These are phyloP conservation scores for Strombidium stylifer DNA, from an alignment of 73 alveolate species.

Conservation along the genomic window DNA sequence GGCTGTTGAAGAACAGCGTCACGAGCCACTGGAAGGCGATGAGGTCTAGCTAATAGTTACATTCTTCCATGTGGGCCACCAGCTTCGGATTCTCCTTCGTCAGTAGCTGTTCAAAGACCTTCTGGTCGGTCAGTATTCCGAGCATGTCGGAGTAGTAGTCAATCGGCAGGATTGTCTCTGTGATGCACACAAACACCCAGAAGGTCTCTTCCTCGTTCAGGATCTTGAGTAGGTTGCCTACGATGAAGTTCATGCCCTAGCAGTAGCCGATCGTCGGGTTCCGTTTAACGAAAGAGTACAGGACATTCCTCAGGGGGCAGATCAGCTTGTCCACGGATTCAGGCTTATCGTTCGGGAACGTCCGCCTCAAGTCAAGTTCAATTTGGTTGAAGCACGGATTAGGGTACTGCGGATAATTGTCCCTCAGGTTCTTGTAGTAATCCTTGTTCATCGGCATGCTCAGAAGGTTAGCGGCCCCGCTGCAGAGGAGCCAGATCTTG, in stretches of 20 bases:
- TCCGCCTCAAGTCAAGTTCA: constrained; percentile 80
- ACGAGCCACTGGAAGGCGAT: constrained; percentile 83
- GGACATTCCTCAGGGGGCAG: constrained; percentile 43
- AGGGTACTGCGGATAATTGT: constrained; percentile 47
- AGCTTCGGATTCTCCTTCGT: constrained; percentile 54
- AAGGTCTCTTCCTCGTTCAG: constrained; percentile 83
- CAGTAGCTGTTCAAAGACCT: constrained; percentile 59
- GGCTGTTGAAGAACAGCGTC: constrained; percentile 67
- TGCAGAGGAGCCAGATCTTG: constrained; percentile 21
- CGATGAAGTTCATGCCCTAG: constrained; percentile 89
- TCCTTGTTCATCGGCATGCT: not conserved
- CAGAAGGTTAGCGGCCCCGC: not conserved
- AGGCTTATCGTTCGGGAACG: constrained; percentile 79
- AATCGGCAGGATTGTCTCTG: constrained; percentile 78
- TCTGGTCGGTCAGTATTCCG: constrained; percentile 73
- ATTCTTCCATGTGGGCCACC: constrained; percentile 40
- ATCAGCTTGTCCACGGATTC: not conserved
- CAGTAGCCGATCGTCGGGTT: constrained; percentile 86
- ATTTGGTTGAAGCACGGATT: constrained; percentile 76
- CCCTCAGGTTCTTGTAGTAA: constrained; percentile 1
- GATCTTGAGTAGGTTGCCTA: constrained; percentile 65
- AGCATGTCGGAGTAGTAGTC: constrained; percentile 72
- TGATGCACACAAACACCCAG: constrained; percentile 76
- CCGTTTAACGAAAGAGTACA: constrained; percentile 63
- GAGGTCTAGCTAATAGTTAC: constrained; percentile 56